Evolutionary conservation across 1,284 basidiomycete species (phyloP), one percentile per base, ranked within the genome.

Genomic region (Fomitopsis schrenkii): DNA sequence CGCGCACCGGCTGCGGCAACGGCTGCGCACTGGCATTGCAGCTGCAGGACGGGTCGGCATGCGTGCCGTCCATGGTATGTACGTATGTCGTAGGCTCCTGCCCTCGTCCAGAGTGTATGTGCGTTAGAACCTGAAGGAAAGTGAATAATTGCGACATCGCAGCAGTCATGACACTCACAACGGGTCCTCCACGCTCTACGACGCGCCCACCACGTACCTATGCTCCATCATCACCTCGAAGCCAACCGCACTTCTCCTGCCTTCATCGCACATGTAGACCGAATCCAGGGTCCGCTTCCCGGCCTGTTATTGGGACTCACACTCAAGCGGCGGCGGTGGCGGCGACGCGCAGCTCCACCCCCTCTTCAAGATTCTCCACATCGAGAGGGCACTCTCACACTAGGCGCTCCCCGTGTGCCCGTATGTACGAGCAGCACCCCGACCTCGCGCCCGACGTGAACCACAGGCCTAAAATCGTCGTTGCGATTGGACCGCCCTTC

Each of bases 391-490:
- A 0, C 80, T 98, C 59, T 95, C 93, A 66, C 96, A 98, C 57
- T 97, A 99, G 77, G 93, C 93, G 2, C 97, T 98, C 75, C 97
- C 88, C 95, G n/a, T n/a, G 22, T 0, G 83, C 91, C 76, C 79
- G 79, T 65, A 77, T 98, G 38, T 88, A 94, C 71, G 79, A 77
- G 2, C 80, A 86, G 65, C 82, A 88, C 62, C 93, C 94, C 0
- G 83, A 92, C 54, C 83, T 95, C 62, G 61, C 64, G 58, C 57
- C 70, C 88, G 94, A 97, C n/a, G n/a, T n/a, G n/a, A n/a, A n/a
- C n/a, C n/a, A n/a, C 72, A 97, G 97, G 77, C 97, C 97, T 4
- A 97, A 99, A 74, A 97, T 99, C 90, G 95, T 95, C 5, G 84
- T 98, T 54, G 96, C 96, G 0, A 78, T 99, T 60, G 70, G 69